Evolutionary conservation across 305 asterid genomes (phyloP).

Genomic region (Ilex paraguariensis): DNA sequence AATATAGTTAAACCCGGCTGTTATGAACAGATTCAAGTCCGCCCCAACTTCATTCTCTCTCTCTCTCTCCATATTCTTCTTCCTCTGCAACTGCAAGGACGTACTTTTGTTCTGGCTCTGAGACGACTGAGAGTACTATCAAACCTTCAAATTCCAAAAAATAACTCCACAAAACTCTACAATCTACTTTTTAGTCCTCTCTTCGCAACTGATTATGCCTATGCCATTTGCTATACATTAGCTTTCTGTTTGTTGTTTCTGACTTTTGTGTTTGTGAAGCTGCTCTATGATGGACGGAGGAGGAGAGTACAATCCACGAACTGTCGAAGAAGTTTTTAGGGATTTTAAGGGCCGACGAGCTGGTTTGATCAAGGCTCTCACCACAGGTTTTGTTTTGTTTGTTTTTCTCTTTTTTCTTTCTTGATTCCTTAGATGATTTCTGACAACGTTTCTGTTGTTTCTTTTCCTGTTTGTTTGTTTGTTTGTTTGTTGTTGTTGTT

Average conservation of each 20-base stretch:
- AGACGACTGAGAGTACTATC: too few species aligned
- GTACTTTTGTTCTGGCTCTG: too few species aligned
- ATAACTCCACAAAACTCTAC: too few species aligned
- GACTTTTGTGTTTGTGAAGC: background rate
- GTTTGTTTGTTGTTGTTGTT: constrained; percentile 9
- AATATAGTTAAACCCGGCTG: constrained; percentile 36
- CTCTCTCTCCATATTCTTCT: background rate
- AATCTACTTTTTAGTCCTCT: too few species aligned
- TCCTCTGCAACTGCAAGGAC: too few species aligned
- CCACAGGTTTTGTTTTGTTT: constrained; percentile 37
- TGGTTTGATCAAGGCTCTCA: constrained; percentile 74
- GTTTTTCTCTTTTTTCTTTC: background rate
- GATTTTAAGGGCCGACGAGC: constrained; percentile 71
- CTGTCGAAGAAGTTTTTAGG: constrained; percentile 65
- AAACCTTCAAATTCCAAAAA: too few species aligned
- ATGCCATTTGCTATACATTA: background rate
- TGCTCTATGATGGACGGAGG: constrained; percentile 24
- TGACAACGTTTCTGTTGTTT: background rate
- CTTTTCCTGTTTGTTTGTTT: background rate
- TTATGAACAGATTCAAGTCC: constrained; percentile 39
- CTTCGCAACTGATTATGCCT: too few species aligned
- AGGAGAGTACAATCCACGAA: constrained; percentile 44
- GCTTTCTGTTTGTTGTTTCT: background rate
- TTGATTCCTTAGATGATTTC: background rate
- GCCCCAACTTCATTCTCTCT: constrained; percentile 16